Evolutionary conservation across 1,139 yeast genomes (phyloP).

Genomic region (Magnusiomyces sp.): DNA sequence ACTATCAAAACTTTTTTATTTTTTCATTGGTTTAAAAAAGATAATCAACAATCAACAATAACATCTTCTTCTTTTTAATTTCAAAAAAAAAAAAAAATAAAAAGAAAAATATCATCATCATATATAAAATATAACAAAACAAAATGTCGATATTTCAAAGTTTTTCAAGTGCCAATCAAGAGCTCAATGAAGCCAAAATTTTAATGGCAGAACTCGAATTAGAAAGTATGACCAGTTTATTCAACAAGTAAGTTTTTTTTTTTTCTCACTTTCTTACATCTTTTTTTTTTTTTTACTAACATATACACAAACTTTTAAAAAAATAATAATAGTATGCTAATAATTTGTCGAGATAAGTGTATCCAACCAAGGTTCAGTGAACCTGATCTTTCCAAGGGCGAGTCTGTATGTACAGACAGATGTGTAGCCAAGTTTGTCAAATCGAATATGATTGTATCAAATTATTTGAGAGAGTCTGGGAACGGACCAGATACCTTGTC

Average conservation of each 20-base stretch:
- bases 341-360: constrained; percentile 60
- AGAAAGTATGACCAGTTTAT: constrained; percentile 61
- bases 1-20: too few relatives aligned
- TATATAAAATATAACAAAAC: neutral
- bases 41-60: too few relatives aligned
- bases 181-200: constrained; percentile 59
- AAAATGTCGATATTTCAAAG: too few relatives aligned
- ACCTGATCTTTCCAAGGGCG: constrained; percentile 71
- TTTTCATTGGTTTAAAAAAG: too few relatives aligned
- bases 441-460: constrained; percentile 57
- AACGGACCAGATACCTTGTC: constrained; percentile 21
- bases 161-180: constrained; percentile 17
- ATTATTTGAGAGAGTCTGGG: constrained; percentile 32
- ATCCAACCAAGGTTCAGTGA: constrained; percentile 71
- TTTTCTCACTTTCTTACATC: neutral
- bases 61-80: too few relatives aligned
- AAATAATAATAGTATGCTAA: constrained; percentile 41
- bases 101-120: too few relatives aligned
- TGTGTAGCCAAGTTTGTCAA: constrained; percentile 68
- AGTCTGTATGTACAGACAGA: constrained; percentile 62
- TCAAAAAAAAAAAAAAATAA: too few relatives aligned
- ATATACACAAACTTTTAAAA: neutral
- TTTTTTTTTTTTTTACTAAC: neutral
- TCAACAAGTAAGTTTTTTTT: constrained; percentile 38
- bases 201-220: constrained; percentile 68